These are phyloP conservation scores for Colletotrichum endophyticum DNA, from an alignment of 2,329 filamentous ascomycete species.

Conservation along the genomic window DNA sequence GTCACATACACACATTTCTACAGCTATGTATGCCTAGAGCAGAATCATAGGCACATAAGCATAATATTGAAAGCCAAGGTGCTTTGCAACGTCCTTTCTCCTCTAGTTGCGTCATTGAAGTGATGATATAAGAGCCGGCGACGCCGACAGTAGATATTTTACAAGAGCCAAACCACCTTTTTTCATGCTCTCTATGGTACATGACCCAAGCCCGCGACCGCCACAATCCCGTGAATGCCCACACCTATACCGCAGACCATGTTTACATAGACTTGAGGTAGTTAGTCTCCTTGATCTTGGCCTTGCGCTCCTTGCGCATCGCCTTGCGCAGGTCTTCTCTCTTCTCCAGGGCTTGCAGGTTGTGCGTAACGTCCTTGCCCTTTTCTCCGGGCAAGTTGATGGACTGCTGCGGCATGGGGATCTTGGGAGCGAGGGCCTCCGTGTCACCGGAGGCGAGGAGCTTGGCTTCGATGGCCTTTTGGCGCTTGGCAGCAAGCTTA, in stretches of 20 bases:
- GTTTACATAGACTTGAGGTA: slow-evolving; percentile 80
- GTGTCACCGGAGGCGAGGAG: slow-evolving; percentile 70
- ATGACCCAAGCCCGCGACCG: neutral
- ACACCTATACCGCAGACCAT: neutral
- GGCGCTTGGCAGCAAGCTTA: slow-evolving; percentile 70
- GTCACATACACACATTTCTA: neutral
- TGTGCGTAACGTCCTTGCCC: slow-evolving; percentile 46
- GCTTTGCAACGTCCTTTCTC: neutral
- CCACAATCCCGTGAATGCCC: neutral
- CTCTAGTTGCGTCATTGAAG: neutral
- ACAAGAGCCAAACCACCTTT: neutral
- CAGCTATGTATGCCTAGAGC: neutral
- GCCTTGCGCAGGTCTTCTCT: slow-evolving; percentile 70
- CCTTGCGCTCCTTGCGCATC: slow-evolving; percentile 77
- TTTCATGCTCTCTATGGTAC: slow-evolving; percentile 15
- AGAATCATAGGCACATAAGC: neutral
- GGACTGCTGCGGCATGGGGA: slow-evolving; percentile 79
- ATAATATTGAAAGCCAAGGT: neutral
- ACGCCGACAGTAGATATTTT: slow-evolving; percentile 14
- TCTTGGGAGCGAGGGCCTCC: slow-evolving; percentile 68
- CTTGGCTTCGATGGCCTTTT: slow-evolving; percentile 60
- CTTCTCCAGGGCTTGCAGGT: slow-evolving; percentile 51
- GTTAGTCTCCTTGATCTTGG: slow-evolving; percentile 83
- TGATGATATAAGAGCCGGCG: slow-evolving; percentile 10
- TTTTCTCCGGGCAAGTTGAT: slow-evolving; percentile 70